These are phyloP conservation scores for Diaporthe aspalathi DNA, from an alignment of 2,329 filamentous ascomycete genomes.

Conservation along the genomic window DNA sequence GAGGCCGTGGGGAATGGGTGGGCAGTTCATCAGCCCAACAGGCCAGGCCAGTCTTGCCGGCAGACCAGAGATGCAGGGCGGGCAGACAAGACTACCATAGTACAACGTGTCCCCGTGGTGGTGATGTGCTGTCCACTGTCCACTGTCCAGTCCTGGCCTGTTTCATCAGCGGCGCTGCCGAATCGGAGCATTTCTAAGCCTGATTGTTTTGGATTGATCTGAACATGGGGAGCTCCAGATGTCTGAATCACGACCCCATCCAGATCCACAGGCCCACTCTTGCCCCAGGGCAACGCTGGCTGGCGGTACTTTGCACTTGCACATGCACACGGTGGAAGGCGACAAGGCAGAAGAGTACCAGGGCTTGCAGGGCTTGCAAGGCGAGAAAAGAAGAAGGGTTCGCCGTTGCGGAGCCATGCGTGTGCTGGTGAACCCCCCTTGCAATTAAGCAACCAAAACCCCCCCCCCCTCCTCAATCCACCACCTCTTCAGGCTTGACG, in stretches of 20 bases:
- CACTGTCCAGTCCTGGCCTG: not conserved
- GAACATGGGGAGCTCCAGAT: slow-evolving; percentile 31
- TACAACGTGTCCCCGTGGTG: slow-evolving; percentile 21
- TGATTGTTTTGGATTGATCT: slow-evolving; percentile 32
- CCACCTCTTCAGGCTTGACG: slow-evolving; percentile 32
- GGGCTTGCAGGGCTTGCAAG: too few species aligned
- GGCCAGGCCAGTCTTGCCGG: not conserved
- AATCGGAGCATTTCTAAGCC: slow-evolving; percentile 25
- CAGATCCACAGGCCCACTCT: not conserved
- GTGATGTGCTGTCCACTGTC: not conserved
- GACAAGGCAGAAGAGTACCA: too few species aligned
- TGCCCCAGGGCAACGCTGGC: slow-evolving; percentile 19
- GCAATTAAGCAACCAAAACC: slow-evolving; percentile 20
- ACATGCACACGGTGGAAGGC: too few species aligned
- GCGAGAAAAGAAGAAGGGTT: not conserved
- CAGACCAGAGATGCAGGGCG: not conserved
- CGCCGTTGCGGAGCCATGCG: slow-evolving; percentile 21
- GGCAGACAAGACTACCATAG: not conserved
- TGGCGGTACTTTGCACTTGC: too few species aligned
- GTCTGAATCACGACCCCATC: slow-evolving; percentile 31
- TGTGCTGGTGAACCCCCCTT: slow-evolving; percentile 19
- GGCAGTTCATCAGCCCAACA: slow-evolving; percentile 26
- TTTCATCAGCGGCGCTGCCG: slow-evolving; percentile 29
- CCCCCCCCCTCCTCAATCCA: too few species aligned
- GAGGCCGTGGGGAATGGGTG: slow-evolving; percentile 29